Percentiles rank a stretch among this genome's conserved stretches.
phyloP scores from a whole-genome alignment of 2,329 filamentous ascomycete species.

The Cladosporium phlei region DNA sequence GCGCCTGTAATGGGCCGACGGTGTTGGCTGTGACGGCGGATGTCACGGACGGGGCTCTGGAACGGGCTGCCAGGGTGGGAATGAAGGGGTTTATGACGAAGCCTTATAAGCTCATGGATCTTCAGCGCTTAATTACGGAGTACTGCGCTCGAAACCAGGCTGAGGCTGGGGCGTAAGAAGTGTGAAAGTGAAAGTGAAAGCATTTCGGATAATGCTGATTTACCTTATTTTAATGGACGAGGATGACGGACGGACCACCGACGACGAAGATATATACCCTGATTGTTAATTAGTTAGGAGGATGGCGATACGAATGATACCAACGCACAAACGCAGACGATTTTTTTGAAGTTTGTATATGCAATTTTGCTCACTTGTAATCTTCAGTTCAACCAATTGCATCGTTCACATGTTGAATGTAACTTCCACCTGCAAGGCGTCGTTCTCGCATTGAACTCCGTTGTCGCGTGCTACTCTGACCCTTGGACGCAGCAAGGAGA shows the following conservation, averaged over 20 bases:
- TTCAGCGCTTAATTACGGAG: constrained; percentile 56
- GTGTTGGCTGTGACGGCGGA: constrained; percentile 64
- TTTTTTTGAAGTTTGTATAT: constrained; percentile 5
- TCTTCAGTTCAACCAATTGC: no score
- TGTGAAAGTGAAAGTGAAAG: not conserved
- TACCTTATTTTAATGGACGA: not conserved
- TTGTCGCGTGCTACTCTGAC: not conserved
- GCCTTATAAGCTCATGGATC: constrained; percentile 59
- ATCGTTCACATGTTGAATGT: no score
- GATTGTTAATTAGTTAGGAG: no score
- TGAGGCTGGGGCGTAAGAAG: not conserved
- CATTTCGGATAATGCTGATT: not conserved
- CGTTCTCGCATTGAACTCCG: no score
- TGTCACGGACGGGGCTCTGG: constrained; percentile 59
- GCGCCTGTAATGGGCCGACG: constrained; percentile 31
- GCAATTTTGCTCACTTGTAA: not conserved
- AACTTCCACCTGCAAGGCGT: no score
- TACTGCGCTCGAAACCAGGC: constrained; percentile 32
- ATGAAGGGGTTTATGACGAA: constrained; percentile 68
- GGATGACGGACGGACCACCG: constrained; percentile 1
- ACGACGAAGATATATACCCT: constrained; percentile 4
- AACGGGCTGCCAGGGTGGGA: constrained; percentile 56
- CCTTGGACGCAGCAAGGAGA: no score
- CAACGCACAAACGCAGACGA: constrained; percentile 6
- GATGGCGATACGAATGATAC: constrained; percentile 7